A percentile compares a stretch with the other conserved stretches of the same genome.
Conservation (phyloP, 2,329 filamentous ascomycete species). For the Ciborinia camelliae region DNA sequence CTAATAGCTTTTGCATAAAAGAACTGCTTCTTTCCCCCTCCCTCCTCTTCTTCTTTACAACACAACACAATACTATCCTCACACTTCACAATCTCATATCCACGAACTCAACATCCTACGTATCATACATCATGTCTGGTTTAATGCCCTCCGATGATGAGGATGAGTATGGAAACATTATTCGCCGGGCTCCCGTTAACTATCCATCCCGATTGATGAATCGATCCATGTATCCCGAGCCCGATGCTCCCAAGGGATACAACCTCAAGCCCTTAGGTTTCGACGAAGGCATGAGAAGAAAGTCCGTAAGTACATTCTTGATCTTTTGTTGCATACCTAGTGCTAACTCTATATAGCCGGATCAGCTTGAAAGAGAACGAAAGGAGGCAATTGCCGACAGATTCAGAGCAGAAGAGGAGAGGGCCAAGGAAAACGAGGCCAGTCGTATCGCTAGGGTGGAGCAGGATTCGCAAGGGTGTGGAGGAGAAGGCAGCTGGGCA, state of each 20-base stretch:
- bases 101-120: background rate
- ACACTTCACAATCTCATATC: no score
- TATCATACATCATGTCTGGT: background rate
- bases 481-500: background rate
- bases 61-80: background rate
- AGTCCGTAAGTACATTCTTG: background rate
- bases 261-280: background rate
- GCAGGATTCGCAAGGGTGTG: background rate
- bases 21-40: background rate
- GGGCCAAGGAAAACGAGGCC: background rate
- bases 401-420: background rate
- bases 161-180: background rate
- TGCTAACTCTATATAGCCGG: background rate
- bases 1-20: background rate
- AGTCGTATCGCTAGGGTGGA: background rate
- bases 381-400: background rate
- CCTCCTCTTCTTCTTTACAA: background rate
- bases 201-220: background rate
- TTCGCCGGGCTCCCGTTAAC: background rate
- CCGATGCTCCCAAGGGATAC: background rate
- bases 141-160: background rate
- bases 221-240: background rate
- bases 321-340: background rate
- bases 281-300: background rate
- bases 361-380: background rate